Evolutionary conservation across 129 eudicot genomes (phyloP), one percentile per base, ranked within the genome.

Genomic region (Pulicaria dysenterica): DNA sequence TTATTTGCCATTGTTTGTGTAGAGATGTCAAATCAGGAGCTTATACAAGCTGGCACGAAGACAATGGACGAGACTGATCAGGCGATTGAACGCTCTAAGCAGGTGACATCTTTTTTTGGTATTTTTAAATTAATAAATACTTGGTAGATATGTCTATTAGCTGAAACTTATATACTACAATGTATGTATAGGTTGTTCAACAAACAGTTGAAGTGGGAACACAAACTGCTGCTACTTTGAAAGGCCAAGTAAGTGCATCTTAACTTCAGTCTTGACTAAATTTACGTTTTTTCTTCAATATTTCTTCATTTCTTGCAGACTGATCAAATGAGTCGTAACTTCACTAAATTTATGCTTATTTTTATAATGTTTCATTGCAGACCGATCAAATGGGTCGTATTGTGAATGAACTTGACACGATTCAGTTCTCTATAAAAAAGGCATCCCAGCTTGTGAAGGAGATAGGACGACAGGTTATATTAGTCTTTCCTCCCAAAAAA

Each of bases 401-500:
- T 13, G 98, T 90, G 38, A 90, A 93, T 62, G 98, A 93, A 63
- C 83, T 93, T 54, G 98, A 93, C 75, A 93, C 95, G 11, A 93
- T 93, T 81, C 95, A 93, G 72, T 93, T 93, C 78, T 93, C 98
- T 15, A 82, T 93, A 45, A 93, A 90, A 75, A 93, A 87, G 82
- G 98, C 98, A 44, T 87, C 98, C 58, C 96, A 93, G 82, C 96
- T 93, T 74, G 98, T 93, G 51, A 93, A 87, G 88, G 98, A 93
- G 92, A 93, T 93, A 57, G 98, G 98, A 62, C 82, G 98, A 67
- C 95, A 93, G 98, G 98, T 93, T 62, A 37, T 17, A 37, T 17
- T 12, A 37, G 6, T 72, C 47, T 63, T 31, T 42, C 17, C 63
- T 37, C 54, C 56, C 8, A 54, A 17, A 11, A 38, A 42, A 31